A percentile compares a stretch with the other conserved stretches of the same genome.
Conservation (phyloP, 306 rosid species). For the Sindora glabra region DNA sequence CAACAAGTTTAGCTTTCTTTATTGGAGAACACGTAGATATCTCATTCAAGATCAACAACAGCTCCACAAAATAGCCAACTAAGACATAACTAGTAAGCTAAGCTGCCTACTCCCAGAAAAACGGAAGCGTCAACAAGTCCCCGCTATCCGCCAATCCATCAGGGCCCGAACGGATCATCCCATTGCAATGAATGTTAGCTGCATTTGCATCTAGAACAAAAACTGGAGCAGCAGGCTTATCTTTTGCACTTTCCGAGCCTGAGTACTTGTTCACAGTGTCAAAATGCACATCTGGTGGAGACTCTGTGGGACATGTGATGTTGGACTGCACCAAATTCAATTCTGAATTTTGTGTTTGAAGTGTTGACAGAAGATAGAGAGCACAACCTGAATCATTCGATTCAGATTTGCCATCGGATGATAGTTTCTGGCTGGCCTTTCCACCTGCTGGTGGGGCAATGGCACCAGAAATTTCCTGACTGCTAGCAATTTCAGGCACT, state of each 20-base stretch:
- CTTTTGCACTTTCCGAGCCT: conserved; percentile 15
- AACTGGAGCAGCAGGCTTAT: conserved; percentile 16
- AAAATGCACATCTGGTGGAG: conserved; percentile 27
- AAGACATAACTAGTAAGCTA: not conserved
- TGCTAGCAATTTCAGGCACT: conserved; percentile 11
- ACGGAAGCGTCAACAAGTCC: conserved; percentile 41
- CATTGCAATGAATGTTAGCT: conserved; percentile 28
- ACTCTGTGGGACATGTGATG: conserved; percentile 33
- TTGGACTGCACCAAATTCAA: conserved; percentile 37
- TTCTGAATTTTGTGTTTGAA: conserved; percentile 42
- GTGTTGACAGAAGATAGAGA: conserved; percentile 99
- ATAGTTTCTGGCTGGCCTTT: conserved; percentile 24
- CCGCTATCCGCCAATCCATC: conserved; percentile 42
- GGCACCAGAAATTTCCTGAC: conserved; percentile 15
- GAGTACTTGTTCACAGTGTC: conserved; percentile 23
- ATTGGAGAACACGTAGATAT: not conserved
- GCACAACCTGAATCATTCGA: conserved; percentile 67
- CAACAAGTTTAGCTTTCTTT: not conserved
- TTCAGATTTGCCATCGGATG: conserved; percentile 39
- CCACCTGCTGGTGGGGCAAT: conserved; percentile 25
- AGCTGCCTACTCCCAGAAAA: conserved; percentile 49
- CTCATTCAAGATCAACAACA: not conserved
- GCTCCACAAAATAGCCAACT: not conserved
- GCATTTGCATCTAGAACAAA: conserved; percentile 24
- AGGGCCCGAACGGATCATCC: conserved; percentile 33